These are phyloP conservation scores for Melanomma pulvis-pyrius DNA, from an alignment of 495 filamentous ascomycete species.

Conservation along the genomic window DNA sequence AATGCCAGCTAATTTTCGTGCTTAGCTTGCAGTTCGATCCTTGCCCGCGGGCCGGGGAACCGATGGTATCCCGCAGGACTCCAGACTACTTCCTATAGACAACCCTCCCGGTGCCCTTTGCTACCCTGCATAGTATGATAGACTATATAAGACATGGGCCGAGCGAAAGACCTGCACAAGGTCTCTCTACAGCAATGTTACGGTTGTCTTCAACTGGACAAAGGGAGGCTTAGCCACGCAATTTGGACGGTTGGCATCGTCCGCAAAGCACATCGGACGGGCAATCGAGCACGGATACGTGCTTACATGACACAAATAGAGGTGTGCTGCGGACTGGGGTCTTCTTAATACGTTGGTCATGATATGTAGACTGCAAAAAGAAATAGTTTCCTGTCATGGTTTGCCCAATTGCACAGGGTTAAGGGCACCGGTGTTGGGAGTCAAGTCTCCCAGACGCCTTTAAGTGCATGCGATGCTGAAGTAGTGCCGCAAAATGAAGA, in stretches of 20 bases:
- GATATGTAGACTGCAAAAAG: constrained; percentile 4
- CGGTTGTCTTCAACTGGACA: background rate
- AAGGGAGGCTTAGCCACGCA: background rate
- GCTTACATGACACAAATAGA: background rate
- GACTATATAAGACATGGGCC: constrained; percentile 25
- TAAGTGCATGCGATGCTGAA: too few relatives aligned
- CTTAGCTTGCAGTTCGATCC: constrained; percentile 97
- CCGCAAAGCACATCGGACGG: background rate
- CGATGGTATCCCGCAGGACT: constrained; percentile 96
- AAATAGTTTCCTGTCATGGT: too few relatives aligned
- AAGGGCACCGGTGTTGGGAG: too few relatives aligned
- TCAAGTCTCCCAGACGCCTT: too few relatives aligned
- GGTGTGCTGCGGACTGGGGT: background rate
- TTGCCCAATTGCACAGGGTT: background rate
- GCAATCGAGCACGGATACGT: background rate
- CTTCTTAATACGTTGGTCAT: background rate
- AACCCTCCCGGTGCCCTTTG: background rate
- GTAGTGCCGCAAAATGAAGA: too few relatives aligned
- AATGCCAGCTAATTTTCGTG: constrained; percentile 6
- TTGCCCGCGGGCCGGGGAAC: constrained; percentile 94
- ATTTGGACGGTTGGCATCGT: background rate
- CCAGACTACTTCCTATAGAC: constrained; percentile 96
- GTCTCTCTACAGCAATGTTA: constrained; percentile 8
- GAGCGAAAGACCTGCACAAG: constrained; percentile 4
- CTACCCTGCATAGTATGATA: constrained; percentile 21